Percentiles rank a stretch among this genome's conserved stretches.
These are phyloP conservation scores for Entonaema liquescens DNA, from an alignment of 495 filamentous ascomycete genomes.

Conservation along the genomic window DNA sequence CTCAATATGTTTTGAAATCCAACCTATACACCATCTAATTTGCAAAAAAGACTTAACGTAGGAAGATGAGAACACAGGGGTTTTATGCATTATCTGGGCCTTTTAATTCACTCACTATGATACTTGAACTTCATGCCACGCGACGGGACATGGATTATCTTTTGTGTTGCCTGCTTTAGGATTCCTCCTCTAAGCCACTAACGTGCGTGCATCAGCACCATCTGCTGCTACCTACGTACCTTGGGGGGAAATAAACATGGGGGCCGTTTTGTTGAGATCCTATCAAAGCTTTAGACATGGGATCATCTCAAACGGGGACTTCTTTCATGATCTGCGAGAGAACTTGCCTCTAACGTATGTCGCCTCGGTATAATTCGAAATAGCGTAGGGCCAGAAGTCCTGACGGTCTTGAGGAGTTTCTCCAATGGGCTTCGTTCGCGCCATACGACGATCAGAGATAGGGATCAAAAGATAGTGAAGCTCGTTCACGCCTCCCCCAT, in stretches of 20 bases:
- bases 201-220: conserved; percentile 28
- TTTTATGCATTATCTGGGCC: conserved; percentile 31
- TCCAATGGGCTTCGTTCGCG: neutral
- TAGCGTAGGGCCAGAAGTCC: neutral
- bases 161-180: neutral
- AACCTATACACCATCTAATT: conserved; percentile 14
- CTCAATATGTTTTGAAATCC: neutral
- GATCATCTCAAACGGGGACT: conserved; percentile 36
- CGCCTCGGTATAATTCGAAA: conserved; percentile 14
- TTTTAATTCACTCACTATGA: conserved; percentile 40
- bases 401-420: neutral
- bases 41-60: conserved; percentile 13
- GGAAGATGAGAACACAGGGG: conserved; percentile 19
- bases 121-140: conserved; percentile 22
- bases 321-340: conserved; percentile 20
- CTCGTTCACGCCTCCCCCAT: neutral
- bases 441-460: neutral
- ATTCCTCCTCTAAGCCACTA: conserved; percentile 12
- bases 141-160: conserved; percentile 15
- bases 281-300: conserved; percentile 26
- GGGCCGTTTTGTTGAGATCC: conserved; percentile 30
- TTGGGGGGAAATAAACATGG: conserved; percentile 34
- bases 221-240: conserved; percentile 22
- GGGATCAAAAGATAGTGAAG: neutral
- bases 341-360: conserved; percentile 4